Evolutionary conservation across 768 basidiomycete species (phyloP).

Genomic region (Rhizopogon sp.): DNA sequence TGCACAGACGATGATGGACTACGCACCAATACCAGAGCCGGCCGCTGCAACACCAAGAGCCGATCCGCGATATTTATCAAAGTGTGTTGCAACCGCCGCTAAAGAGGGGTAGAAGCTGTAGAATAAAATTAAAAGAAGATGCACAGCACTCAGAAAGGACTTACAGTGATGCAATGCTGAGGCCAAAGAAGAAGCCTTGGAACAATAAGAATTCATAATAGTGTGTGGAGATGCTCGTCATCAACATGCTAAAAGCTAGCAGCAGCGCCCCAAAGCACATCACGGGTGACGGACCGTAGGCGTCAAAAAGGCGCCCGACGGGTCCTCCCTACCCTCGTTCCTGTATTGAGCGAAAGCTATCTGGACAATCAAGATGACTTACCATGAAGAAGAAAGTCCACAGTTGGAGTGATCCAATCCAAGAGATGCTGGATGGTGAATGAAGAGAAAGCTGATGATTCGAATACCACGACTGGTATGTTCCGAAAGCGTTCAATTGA

Average conservation of each 20-base stretch:
- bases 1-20: slow-evolving; percentile 7
- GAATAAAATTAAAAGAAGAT: slow-evolving; percentile 6
- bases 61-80: slow-evolving; percentile 59
- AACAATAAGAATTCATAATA: slow-evolving; percentile 60
- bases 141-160: slow-evolving; percentile 19
- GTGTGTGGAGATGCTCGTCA: slow-evolving; percentile 52
- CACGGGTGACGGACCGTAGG: slow-evolving; percentile 51
- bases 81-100: slow-evolving; percentile 62
- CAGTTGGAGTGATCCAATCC: slow-evolving; percentile 68
- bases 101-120: slow-evolving; percentile 69
- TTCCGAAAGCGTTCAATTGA: slow-evolving; percentile 68
- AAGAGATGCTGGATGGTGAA: slow-evolving; percentile 55
- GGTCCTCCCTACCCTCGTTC: slow-evolving; percentile 45
- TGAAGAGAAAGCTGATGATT: slow-evolving; percentile 49
- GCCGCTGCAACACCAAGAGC: slow-evolving; percentile 67
- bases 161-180: slow-evolving; percentile 61
- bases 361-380: slow-evolving; percentile 15
- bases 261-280: slow-evolving; percentile 48
- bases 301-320: slow-evolving; percentile 56
- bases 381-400: slow-evolving; percentile 71
- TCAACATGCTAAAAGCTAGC: slow-evolving; percentile 47
- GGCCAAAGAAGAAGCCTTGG: slow-evolving; percentile 62
- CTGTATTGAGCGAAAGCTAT: slow-evolving; percentile 1
- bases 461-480: slow-evolving; percentile 65
- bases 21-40: slow-evolving; percentile 59